Evolutionary conservation across 495 filamentous ascomycete genomes (phyloP).

Genomic region (Lasiosphaeris hirsuta): DNA sequence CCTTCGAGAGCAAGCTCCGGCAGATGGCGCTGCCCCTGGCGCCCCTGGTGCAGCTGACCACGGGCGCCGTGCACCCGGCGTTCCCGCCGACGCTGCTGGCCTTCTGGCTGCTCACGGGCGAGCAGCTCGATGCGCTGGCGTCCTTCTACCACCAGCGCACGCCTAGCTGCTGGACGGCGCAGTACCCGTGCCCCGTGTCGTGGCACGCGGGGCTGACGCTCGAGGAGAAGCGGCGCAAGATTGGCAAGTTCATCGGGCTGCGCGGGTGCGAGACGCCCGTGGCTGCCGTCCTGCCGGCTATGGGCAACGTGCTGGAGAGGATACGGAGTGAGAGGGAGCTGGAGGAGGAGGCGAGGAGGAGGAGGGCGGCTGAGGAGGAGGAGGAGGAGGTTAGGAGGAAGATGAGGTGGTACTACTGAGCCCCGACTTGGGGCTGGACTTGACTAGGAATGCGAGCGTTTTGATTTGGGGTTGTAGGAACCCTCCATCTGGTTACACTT

Average conservation of each 20-base stretch:
- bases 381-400: constrained; percentile 42
- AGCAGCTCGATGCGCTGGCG: constrained; percentile 68
- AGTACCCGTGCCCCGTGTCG: constrained; percentile 61
- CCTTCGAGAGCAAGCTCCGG: constrained; percentile 38
- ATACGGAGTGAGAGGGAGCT: constrained; percentile 35
- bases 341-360: constrained; percentile 18
- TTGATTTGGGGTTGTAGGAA: too few species aligned
- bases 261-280: constrained; percentile 55
- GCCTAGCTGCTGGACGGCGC: constrained; percentile 45
- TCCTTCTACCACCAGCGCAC: constrained; percentile 73
- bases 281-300: not conserved
- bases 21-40: constrained; percentile 51
- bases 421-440: not conserved
- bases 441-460: not conserved
- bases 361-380: constrained; percentile 37
- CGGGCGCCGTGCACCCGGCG: constrained; percentile 56
- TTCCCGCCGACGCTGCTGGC: constrained; percentile 66
- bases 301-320: constrained; percentile 31
- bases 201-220: constrained; percentile 39
- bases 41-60: constrained; percentile 57
- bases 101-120: constrained; percentile 72
- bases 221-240: constrained; percentile 57
- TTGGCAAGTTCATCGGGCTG: constrained; percentile 68
- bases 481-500: too few species aligned
- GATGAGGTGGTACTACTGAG: constrained; percentile 36